Evolutionary conservation across 2,329 filamentous ascomycete species (phyloP), one percentile per base, ranked within the genome.

Genomic region (Sordariomycetes sp.): DNA sequence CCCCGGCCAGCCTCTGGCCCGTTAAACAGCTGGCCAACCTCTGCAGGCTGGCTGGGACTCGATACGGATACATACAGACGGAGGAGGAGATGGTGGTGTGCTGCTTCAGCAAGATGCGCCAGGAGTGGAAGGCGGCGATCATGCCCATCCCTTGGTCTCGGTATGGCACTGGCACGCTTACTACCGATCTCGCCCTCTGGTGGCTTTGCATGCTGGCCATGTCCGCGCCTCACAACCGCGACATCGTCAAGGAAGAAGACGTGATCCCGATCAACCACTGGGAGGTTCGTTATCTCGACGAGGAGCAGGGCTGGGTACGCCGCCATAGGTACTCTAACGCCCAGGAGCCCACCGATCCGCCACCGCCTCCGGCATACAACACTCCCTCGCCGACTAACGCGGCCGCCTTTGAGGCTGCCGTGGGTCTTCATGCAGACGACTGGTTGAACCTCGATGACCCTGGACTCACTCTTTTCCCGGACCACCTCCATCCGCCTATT

Each of bases 11-110:
- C n/a, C 48, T 37, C 34, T 37, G 34, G 34, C 34, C 34, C 7
- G 7, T 52, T 14, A 52, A 20, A 22, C 14, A 52, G 16, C 48
- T 22, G 48, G 48, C 48, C 20, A 52, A 52, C 48, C 48, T 56
- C 20, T 62, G 59, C 53, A 14, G 48, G 11, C 1, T 2, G 18
- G 35, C 55, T 6, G 22, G 55, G 3, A 61, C 59, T 28, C 58
- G 59, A 7, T 62, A 61, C 24, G 58, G 61, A 16, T 60, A 61
- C 51, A 55, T 62, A 6, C 43, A 55, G 16, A 62, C 60, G 8
- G 58, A 61, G 11, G 22, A 61, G 20, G 61, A 60, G 32, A 3
- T 61, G 16, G 64, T 66, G n/a, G 67, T 67, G 53, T 69, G 63
- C 51, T 55, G 52, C 10, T 61, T 61, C 48, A 54, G 55, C 48